Base-by-base conservation (phyloP, 768 basidiomycete genomes). In the Serpula lacrymans region DNA sequence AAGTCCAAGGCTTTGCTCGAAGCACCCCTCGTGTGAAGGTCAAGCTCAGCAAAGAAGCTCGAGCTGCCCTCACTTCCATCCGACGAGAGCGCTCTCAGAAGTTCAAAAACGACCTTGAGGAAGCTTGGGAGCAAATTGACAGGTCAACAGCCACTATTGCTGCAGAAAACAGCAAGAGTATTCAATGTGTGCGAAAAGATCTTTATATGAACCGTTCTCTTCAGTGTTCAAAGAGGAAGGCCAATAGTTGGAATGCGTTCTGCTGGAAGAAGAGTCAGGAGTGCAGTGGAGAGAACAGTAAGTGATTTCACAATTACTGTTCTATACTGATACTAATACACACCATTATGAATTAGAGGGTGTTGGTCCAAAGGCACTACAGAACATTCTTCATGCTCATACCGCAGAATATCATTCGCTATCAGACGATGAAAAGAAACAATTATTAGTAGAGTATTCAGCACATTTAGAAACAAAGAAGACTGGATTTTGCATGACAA, bases 221-320 rank as follows among this genome's bases (percentile, higher is more conserved):
- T 8, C 32, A 26, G 21, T 14, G 2, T 18, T 34, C 22, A 17
- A 46, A 28, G 40, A 6, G 1, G 23, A 41, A 37, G 34, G 12
- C 18, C 3, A 42, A 30, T 26, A 23, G 16, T n/a, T 46, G 45
- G 40, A 46, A 46, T 12, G 6, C 7, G 8, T 46, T 46, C 40
- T 46, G 33, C 26, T 46, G 34, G 45, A 46, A 46, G 34, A 41
- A 41, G 26, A 35, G 37, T 16, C 23, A 20, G 22, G 32, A 17
- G 30, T 31, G 30, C n/a, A 31, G 30, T 23, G 24, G 21, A 17
- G 22, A 32, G 18, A 18, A 32, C n/a, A 1, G 39, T 40, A 40
- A 40, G 39, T 34, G 14, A 18, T 22, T 27, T 30, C n/a, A n/a
- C n/a, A n/a, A n/a, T n/a, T n/a, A n/a, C n/a, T 38, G n/a, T 38